Evolutionary conservation across 495 filamentous ascomycete species (phyloP), one percentile per base, ranked within the genome.

Genomic region (Podospora tetraspora): DNA sequence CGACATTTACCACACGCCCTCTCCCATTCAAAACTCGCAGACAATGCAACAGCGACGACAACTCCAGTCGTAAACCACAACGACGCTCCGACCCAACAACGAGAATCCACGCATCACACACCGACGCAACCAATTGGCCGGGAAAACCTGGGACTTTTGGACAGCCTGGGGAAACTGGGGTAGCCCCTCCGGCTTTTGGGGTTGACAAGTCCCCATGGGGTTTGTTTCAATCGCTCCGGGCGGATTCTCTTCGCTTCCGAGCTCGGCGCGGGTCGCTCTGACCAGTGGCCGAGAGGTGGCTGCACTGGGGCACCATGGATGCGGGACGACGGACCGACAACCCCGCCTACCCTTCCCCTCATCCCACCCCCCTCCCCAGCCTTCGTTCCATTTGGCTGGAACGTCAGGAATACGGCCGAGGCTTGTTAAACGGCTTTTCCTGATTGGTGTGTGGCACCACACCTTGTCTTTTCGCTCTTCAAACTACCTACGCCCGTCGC

Each of bases 271-370:
- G 43, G 43, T 52, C 43, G 43, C 43, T 52, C 43, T 52, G 43
- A 52, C 43, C 43, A 52, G 25, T 29, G 27, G 61, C n/a, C 21
- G 61, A 37, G 32, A 21, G 61, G 43, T 29, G 63, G 37, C 37
- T 65, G 63, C 60, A 62, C 29, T 62, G 60, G 60, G 12, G 23
- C 63, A 57, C 56, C 63, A 65, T 65, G 63, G 63, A 65, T 56
- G 43, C 62, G 62, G 62, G 27, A 56, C 24, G 43, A 30, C 63
- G 63, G 63, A 13, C 63, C 63, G 63, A 65, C 32, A 56, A 23
- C 34, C 62, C 61, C 25, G 29, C n/a, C 19, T 16, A 7, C 43
- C 30, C 22, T 52, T 34, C 32, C 62, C 62, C 32, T 64, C 58
- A 23, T 34, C 30, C 30, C 61, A 63, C 16, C 61, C 30, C 61